Evolutionary conservation across 495 filamentous ascomycete genomes (phyloP).

Genomic region (Lasiosphaeria hispida): DNA sequence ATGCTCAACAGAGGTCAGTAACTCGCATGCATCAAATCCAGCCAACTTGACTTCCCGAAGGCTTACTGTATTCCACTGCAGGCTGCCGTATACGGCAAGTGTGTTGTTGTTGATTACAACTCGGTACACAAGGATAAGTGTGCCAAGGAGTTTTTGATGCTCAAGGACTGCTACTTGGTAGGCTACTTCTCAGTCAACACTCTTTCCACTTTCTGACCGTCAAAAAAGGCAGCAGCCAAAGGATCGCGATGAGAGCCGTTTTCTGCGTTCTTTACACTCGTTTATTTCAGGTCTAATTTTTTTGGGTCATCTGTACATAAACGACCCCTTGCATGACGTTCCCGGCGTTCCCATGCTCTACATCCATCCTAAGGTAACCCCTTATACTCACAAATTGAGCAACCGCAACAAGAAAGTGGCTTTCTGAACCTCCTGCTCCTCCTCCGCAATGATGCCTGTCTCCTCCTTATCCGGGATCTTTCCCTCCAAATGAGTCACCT

Average conservation of each 20-base stretch:
- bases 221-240: neutral
- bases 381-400: constrained; percentile 59
- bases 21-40: neutral
- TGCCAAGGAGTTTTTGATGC: constrained; percentile 72
- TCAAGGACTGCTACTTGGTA: constrained; percentile 91
- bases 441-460: constrained; percentile 69
- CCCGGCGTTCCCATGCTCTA: neutral
- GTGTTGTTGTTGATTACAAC: constrained; percentile 87
- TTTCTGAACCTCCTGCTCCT: constrained; percentile 87
- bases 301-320: neutral
- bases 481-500: constrained; percentile 61
- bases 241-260: neutral
- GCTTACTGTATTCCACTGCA: constrained; percentile 34
- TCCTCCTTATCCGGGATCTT: constrained; percentile 56
- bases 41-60: neutral
- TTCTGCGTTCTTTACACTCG: neutral
- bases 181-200: constrained; percentile 24
- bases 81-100: constrained; percentile 88
- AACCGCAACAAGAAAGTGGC: constrained; percentile 82
- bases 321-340: neutral
- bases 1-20: constrained; percentile 75
- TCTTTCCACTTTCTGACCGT: constrained; percentile 3
- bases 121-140: constrained; percentile 91
- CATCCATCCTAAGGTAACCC: neutral
- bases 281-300: neutral